Conservation (phyloP, 2,329 filamentous ascomycete species). For the Clonostachys rosea region DNA sequence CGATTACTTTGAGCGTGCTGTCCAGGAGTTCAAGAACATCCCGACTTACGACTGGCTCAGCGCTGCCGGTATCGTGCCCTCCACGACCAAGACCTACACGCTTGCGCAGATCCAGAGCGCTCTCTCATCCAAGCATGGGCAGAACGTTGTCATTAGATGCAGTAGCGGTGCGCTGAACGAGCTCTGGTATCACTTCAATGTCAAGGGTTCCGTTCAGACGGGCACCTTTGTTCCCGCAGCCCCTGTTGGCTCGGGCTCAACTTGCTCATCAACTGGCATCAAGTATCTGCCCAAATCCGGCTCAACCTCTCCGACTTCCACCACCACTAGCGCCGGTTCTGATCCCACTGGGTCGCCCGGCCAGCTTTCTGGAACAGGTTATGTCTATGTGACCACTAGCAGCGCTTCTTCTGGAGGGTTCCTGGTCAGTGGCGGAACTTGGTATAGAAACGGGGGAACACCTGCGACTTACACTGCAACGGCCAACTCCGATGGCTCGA, state of each 20-base stretch:
- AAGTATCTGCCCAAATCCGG: conserved; percentile 54
- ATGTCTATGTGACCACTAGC: conserved; percentile 6
- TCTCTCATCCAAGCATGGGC: conserved; percentile 46
- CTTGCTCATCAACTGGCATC: conserved; percentile 58
- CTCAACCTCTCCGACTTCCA: neutral
- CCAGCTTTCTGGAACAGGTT: conserved; percentile 8
- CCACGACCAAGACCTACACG: conserved; percentile 51
- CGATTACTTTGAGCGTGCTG: conserved; percentile 64
- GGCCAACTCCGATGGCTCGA: conserved; percentile 7
- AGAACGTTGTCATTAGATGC: conserved; percentile 56
- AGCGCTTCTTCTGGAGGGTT: conserved; percentile 7
- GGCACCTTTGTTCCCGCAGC: conserved; percentile 55
- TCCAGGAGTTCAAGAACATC: conserved; percentile 61
- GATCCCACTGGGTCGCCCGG: conserved; percentile 1
- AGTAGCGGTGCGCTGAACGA: conserved; percentile 37
- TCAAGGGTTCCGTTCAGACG: conserved; percentile 49
- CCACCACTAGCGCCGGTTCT: neutral
- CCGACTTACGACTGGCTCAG: conserved; percentile 60
- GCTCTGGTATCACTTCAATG: conserved; percentile 61
- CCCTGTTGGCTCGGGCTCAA: conserved; percentile 42
- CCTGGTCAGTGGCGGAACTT: conserved; percentile 14
- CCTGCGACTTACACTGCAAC: conserved; percentile 16
- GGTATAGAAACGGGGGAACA: conserved; percentile 16
- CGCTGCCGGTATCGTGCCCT: conserved; percentile 58
- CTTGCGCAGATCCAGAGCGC: conserved; percentile 53